Base-by-base conservation (phyloP, 306 rosid genomes). In the Dryas drummondii region DNA sequence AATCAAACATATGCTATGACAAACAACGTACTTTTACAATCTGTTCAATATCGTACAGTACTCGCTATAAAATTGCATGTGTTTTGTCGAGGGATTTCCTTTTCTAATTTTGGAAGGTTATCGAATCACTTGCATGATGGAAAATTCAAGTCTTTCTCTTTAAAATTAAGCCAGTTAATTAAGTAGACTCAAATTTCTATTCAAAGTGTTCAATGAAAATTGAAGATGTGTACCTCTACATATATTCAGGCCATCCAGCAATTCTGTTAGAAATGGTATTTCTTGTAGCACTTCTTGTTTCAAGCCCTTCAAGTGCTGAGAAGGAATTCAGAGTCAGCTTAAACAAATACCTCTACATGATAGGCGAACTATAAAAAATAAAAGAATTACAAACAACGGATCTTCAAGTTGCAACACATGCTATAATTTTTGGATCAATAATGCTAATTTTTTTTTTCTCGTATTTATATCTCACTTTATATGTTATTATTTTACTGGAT, bases 261-360 rank as follows among this genome's bases (percentile, higher is more conserved):
- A 78, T 48, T 91, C 97, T 77, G 86, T 44, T 50, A 90, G 79
- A 79, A 44, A 64, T 7, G 94, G 88, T 78, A 91, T 84, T 82
- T 88, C 94, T 73, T 84, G 85, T 72, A 70, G 82, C 85, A 82
- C 75, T 72, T 76, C 88, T 66, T 66, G 68, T 73, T 82, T 79
- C 49, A 86, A 80, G 76, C 82, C 83, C 70, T 79, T 87, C 91
- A 91, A 73, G 72, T 83, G 80, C 96, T 88, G 96, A 58, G 69
- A 77, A 42, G 69, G 74, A 68, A 80, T 32, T 32, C 37, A 61
- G 80, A 78, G 67, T 66, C 74, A 53, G 66, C 64, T 47, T 86
- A 67, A 83, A 79, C 68, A 72, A 70, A 77, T 70, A 40, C 6
- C 49, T 6, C 22, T 9, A 37, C 73, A 55, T 44, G 63, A 54